Base-by-base conservation (phyloP, 371 early-diverging fungal species). In the Mortierella sp. region DNA sequence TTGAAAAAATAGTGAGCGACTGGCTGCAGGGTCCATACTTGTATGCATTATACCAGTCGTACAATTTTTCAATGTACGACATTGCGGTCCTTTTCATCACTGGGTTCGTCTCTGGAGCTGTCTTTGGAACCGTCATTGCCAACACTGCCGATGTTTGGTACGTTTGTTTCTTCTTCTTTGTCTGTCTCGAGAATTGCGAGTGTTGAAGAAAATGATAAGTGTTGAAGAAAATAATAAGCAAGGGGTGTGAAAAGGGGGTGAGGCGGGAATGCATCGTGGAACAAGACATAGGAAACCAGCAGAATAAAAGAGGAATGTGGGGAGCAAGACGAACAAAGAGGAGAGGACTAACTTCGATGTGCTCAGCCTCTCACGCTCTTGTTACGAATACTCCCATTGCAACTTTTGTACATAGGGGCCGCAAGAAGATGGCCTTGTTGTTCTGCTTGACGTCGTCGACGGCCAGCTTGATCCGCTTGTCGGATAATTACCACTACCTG, bases 1-100 rank as follows among this genome's bases (percentile, higher is more conserved):
- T 8, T 31, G 5, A 50, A 50, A 50, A 50, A 14, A 34, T 72
- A 93, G 94, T 91, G 69, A 90, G 93, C 31, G 95, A 95, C 79
- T 95, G 95, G 95, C 88, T 96, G 34, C 95, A 95, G 73, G 95
- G 92, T 9, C 93, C 96, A 5, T 95, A 95, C 76, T 78, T 93
- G 11, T 96, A 95, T 82, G 90, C 92, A 34, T 78, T 95, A 69
- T 96, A 96, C 81, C 87, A 91, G 69, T 88, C 88, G 9, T 94
- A 95, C 77, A 90, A 91, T 34, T 92, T 92, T 55, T 77, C 80
- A 5, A 85, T 95, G 59, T 88, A 83, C 24, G 86, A 92, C 9
- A 95, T 96, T 76, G 95, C 94, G 8, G 87, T 92, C 53, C 81
- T 96, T 70, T 95, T 94, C 80, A 88, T 95, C 69, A 92, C 92